Evolutionary conservation across 345 rosid species (phyloP).

Genomic region (Eucalyptus polybractea): DNA sequence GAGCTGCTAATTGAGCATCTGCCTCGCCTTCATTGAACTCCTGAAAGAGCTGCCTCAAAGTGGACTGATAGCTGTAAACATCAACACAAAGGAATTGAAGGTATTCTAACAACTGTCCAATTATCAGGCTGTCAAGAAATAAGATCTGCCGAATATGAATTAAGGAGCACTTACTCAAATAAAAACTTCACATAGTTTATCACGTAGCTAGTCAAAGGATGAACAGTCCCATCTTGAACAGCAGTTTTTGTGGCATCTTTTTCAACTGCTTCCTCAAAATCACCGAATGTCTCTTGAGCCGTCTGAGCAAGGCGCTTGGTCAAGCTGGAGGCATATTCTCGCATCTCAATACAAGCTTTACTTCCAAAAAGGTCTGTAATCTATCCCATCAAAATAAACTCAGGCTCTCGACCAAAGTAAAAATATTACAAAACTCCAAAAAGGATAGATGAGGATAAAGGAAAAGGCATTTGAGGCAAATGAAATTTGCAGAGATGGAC

Average conservation of each 20-base stretch:
- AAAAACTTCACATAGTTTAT: constrained; percentile 92
- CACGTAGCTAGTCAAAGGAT: constrained; percentile 96
- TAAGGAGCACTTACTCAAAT: constrained; percentile 97
- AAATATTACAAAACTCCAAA: not conserved
- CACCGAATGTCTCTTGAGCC: constrained; percentile 87
- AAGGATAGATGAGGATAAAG: not conserved
- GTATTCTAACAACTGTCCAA: too few relatives aligned
- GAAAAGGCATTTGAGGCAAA: not conserved
- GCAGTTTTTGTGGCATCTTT: constrained; percentile 97
- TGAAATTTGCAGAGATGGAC: not conserved
- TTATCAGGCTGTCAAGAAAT: too few relatives aligned
- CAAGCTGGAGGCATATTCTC: constrained; percentile 58
- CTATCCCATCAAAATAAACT: constrained; percentile 15
- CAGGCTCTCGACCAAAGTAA: not conserved
- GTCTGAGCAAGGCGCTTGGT: constrained; percentile 82
- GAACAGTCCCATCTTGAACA: constrained; percentile 95
- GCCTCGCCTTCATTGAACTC: constrained; percentile 57
- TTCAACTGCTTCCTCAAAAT: constrained; percentile 95
- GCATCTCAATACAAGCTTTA: constrained; percentile 67
- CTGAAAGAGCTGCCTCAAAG: constrained; percentile 74
- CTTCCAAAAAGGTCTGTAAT: constrained; percentile 51
- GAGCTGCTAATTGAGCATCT: constrained; percentile 41
- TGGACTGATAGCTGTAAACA: constrained; percentile 62
- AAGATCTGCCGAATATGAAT: too few relatives aligned
- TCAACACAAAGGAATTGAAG: too few relatives aligned